phyloP scores from a whole-genome alignment of 192 early-diverging fungal species.

The Backusella australiensis region DNA sequence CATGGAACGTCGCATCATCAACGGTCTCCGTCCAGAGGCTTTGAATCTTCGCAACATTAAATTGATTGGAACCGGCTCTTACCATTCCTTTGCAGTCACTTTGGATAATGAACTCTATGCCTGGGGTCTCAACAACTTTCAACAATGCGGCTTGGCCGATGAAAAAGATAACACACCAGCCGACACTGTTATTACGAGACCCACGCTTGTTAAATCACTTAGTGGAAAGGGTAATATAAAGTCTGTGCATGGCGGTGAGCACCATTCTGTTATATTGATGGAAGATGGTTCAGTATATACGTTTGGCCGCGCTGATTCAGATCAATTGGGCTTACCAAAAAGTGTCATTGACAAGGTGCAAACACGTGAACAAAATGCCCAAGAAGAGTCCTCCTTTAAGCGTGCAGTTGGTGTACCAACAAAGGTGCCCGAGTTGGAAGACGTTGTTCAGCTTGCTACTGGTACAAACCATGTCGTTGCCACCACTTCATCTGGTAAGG shows the following conservation, averaged over 20 bases:
- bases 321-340: conserved; percentile 74
- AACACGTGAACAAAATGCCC: background rate
- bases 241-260: conserved; percentile 78
- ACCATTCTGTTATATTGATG: conserved; percentile 79
- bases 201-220: conserved; percentile 54
- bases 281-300: conserved; percentile 70
- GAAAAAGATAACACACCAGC: conserved; percentile 21
- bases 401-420: conserved; percentile 61
- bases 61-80: conserved; percentile 73
- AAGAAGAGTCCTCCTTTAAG: conserved; percentile 36
- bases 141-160: conserved; percentile 73
- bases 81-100: conserved; percentile 82
- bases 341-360: conserved; percentile 34
- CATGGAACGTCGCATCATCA: conserved; percentile 67
- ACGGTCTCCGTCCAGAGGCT: conserved; percentile 55
- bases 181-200: conserved; percentile 51
- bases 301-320: conserved; percentile 84
- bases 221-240: conserved; percentile 41
- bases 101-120: conserved; percentile 63
- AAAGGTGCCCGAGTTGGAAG: conserved; percentile 40
- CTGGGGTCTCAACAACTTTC: conserved; percentile 91
- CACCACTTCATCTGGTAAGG: conserved; percentile 51
- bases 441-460: conserved; percentile 48
- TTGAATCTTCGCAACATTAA: conserved; percentile 56
- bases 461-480: conserved; percentile 59